Base-by-base conservation (phyloP, 2,329 filamentous ascomycete species). In the Aspergillus novofumigatus region DNA sequence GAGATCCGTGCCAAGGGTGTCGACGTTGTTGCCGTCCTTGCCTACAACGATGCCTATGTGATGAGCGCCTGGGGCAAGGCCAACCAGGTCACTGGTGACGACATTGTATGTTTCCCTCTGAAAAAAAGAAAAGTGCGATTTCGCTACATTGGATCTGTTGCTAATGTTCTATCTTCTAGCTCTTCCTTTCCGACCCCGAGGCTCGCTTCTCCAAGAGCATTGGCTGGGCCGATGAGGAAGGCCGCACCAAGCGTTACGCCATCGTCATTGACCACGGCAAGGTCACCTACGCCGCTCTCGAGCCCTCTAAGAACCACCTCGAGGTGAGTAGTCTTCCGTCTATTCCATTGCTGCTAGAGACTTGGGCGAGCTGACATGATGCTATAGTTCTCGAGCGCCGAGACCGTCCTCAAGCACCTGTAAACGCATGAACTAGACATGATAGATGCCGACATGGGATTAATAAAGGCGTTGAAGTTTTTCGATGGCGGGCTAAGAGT, bases 21-120 rank as follows among this genome's bases (percentile, higher is more conserved):
- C 65, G 91, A 96, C 76, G 76, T 88, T 62, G 85, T 96, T 68
- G 84, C 91, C 65, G 85, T 94, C 70, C 87, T 95, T 69, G 89
- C 91, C 59, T 88, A 80, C 80, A 96, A 96, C 77, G 92, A 96
- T 77, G 80, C 87, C 62, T 95, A 82, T 72, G 91, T 96, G 75
- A 93, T 93, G 90, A 87, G 86, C 67, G 91, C 89, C 54, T 94
- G 90, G 90, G 88, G 86, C 77, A 96, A 96, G 84, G 91, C 91
- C 70, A 93, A 95, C 78, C 82, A 82, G 53, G 81, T 93, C 70
- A 87, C 84, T 70, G 85, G 86, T 62, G 87, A 93, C 66, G 82
- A 84, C 68, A 85, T 89, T 67, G 81, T 87, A 74, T 57, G 81
- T 75, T 44, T 29, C n/a, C 10, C n/a, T 42, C 1, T 3, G 4